These are phyloP conservation scores for Chlamydomonas sp. DNA, from an alignment of 139 green algal species.

Conservation along the genomic window DNA sequence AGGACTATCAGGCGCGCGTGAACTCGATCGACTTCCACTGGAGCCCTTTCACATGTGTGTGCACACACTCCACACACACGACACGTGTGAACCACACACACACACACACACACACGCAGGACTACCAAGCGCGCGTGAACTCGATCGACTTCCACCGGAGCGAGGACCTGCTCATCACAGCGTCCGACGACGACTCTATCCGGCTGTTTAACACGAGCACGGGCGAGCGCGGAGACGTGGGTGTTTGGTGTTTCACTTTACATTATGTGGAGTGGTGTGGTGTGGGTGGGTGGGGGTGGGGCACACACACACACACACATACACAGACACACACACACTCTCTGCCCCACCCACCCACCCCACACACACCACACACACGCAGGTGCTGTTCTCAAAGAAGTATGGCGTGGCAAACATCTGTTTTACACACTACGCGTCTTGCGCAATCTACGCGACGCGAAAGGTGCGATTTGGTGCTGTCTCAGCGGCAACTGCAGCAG, in stretches of 20 bases:
- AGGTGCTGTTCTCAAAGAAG: constrained; percentile 65
- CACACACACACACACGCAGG: no score
- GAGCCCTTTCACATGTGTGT: no score
- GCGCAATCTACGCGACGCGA: constrained; percentile 70
- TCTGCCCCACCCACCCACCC: no score
- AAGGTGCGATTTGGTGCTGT: constrained; percentile 60
- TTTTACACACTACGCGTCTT: constrained; percentile 69
- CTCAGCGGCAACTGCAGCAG: no score
- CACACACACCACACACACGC: no score
- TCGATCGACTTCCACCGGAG: constrained; percentile 81
- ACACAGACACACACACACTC: constrained; percentile 25
- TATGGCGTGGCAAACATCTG: constrained; percentile 66
- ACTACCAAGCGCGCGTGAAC: constrained; percentile 60
- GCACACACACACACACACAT: neutral
- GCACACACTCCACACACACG: neutral
- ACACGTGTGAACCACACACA: no score
- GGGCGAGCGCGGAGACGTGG: neutral
- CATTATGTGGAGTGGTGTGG: neutral
- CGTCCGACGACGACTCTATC: constrained; percentile 75
- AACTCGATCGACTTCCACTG: no score
- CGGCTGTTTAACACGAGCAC: constrained; percentile 69
- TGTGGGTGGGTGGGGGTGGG: no score
- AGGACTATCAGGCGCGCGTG: no score
- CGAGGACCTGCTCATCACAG: constrained; percentile 77
- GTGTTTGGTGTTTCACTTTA: no score